These are phyloP conservation scores for Arachis stenosperma DNA, from an alignment of 306 rosid genomes.

Conservation along the genomic window DNA sequence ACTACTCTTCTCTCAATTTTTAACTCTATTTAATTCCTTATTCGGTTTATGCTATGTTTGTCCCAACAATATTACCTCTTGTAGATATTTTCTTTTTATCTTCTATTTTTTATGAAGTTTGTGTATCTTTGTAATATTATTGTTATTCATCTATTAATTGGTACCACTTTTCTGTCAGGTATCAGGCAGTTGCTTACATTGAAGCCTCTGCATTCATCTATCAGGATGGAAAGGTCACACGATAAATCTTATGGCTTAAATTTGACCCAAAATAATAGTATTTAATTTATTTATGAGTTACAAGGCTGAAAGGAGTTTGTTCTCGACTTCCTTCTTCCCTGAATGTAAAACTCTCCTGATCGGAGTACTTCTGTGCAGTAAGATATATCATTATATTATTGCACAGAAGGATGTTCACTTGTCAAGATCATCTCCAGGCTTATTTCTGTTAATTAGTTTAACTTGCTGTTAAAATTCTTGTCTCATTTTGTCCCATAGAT, in stretches of 20 bases:
- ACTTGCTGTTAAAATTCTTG: slow-evolving; percentile 19
- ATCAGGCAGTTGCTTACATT: slow-evolving; percentile 95
- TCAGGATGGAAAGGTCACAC: slow-evolving; percentile 94
- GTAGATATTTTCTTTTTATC: not conserved
- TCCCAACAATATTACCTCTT: slow-evolving; percentile 6
- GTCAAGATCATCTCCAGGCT: slow-evolving; percentile 17
- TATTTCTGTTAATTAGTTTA: slow-evolving; percentile 26
- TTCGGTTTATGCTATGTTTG: not conserved
- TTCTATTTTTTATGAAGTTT: slow-evolving; percentile 6
- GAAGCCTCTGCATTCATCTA: slow-evolving; percentile 97
- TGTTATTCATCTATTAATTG: slow-evolving; percentile 31
- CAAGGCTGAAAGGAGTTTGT: slow-evolving; percentile 28
- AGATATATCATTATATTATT: slow-evolving; percentile 4
- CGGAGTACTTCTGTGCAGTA: not conserved
- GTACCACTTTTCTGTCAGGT: slow-evolving; percentile 59
- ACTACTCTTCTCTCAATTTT: not conserved
- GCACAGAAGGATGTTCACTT: slow-evolving; percentile 1
- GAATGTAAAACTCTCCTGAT: slow-evolving; percentile 14
- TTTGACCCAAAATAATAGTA: slow-evolving; percentile 31
- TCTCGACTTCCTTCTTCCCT: not conserved
- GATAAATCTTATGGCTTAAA: slow-evolving; percentile 34
- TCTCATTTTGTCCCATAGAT: slow-evolving; percentile 48
- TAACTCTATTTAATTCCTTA: not conserved
- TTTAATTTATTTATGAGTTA: slow-evolving; percentile 34
- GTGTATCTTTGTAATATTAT: not conserved